A percentile compares a stretch with the other conserved stretches of the same genome.
Conservation (phyloP, 305 asterid genomes). For the Plantago coronopus region DNA sequence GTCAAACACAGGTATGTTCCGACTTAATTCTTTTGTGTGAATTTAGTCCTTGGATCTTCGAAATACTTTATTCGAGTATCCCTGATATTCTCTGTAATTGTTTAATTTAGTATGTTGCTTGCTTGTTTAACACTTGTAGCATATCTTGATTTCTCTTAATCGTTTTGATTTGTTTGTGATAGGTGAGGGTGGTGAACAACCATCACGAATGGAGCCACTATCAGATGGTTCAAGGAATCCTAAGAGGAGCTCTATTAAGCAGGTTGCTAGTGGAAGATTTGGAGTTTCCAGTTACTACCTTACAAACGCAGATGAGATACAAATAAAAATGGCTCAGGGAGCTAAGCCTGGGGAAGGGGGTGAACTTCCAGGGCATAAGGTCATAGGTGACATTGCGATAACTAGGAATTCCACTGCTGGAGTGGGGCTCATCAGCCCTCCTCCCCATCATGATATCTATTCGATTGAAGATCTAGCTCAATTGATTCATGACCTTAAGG, state of each 20-base stretch:
- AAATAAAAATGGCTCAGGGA: conserved; percentile 99
- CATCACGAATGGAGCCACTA: conserved; percentile 95
- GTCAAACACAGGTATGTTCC: conserved; percentile 80
- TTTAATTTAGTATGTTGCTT: not conserved
- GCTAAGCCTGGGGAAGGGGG: conserved; percentile 99
- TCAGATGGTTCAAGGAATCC: conserved; percentile 88
- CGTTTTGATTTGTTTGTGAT: conserved; percentile 7
- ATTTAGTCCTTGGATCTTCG: not conserved
- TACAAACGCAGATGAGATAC: conserved; percentile 91
- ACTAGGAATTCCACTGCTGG: conserved; percentile 98
- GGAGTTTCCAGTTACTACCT: conserved; percentile 98
- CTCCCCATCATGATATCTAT: conserved; percentile 98
- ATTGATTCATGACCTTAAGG: conserved; percentile 97
- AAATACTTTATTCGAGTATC: not conserved
- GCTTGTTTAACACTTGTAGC: conserved; percentile 4
- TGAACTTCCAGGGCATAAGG: conserved; percentile 99
- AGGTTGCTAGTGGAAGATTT: conserved; percentile 99
- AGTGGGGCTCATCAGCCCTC: conserved; percentile 96
- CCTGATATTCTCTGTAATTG: not conserved
- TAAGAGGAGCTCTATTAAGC: conserved; percentile 93
- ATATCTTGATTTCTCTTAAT: conserved; percentile 7
- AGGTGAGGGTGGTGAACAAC: conserved; percentile 99
- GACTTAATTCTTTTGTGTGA: not conserved
- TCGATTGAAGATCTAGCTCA: conserved; percentile 99
- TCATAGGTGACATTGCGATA: conserved; percentile 94